Base-by-base conservation (phyloP, 2,329 filamentous ascomycete species). In the Fusarium xylarioides region DNA sequence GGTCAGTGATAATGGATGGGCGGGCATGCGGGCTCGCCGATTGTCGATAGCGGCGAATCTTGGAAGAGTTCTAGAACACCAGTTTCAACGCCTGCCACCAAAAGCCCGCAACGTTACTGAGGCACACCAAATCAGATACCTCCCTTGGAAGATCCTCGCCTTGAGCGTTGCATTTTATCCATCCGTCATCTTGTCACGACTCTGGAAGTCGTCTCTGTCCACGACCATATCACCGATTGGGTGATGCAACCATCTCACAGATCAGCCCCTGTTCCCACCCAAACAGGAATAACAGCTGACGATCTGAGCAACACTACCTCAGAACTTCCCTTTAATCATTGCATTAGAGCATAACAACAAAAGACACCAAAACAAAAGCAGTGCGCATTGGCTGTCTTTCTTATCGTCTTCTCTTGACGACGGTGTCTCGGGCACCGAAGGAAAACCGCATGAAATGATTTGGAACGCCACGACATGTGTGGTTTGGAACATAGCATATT, bases 361-460 rank as follows among this genome's bases (percentile, higher is more conserved):
- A 74, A 53, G 57, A 67, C 70, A 69, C 70, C 74, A 70, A 73
- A 71, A 66, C 58, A 74, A 73, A 77, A 75, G 74, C 73, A 76
- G 70, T 72, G 70, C 71, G 74, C 70, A 72, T 70, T 50, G 67
- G 74, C 62, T 75, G 70, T 65, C 66, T 68, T 63, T 61, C 58
- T 54, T 52, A 70, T 63, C 54, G 55, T 55, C 58, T 38, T 57
- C n/a, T n/a, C 52, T 43, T 47, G 60, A 63, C 35, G 52, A 60
- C 43, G 70, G 66, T 73, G 70, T 71, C 55, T 71, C 66, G 58
- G 67, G 57, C 70, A 73, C 62, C 57, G 52, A 52, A 59, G 46
- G 57, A 69, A 58, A 63, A 68, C 69, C 66, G 62, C 66, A 75
- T 74, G 59, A 72, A 55, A 30, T 71, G 44, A 71, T 68, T 67